phyloP scores from a whole-genome alignment of 495 filamentous ascomycete genomes.

The Aspergillus olivimuriae region DNA sequence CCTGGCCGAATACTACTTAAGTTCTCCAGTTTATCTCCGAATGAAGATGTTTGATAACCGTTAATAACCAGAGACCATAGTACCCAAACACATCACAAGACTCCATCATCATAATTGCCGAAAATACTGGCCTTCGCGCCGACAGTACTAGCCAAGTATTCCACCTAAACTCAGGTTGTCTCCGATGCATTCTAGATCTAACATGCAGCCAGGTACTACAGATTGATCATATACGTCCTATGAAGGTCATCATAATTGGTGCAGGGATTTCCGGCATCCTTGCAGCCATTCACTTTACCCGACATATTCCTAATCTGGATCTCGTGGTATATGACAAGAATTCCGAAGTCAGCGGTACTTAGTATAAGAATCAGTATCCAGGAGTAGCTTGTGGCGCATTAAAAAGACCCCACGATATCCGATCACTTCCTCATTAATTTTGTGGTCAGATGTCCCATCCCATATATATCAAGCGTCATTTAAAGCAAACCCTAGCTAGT shows the following conservation, averaged over 20 bases:
- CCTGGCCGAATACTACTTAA: not conserved
- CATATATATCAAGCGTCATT: conserved; percentile 35
- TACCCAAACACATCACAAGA: not conserved
- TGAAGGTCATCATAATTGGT: conserved; percentile 12
- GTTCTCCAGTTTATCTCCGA: not conserved
- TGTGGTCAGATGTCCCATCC: conserved; percentile 39
- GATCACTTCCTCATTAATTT: conserved; percentile 27
- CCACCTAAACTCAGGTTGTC: not conserved
- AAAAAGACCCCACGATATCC: not conserved
- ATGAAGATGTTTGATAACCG: not conserved
- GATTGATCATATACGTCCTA: not conserved
- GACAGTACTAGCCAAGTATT: not conserved
- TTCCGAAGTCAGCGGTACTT: conserved; percentile 56
- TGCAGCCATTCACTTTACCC: not conserved
- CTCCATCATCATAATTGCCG: not conserved
- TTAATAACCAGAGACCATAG: not conserved
- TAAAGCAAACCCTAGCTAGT: conserved; percentile 1
- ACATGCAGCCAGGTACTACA: not conserved
- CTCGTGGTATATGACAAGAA: conserved; percentile 73
- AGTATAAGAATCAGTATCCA: conserved; percentile 47
- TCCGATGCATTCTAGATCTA: not conserved
- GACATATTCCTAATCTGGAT: conserved; percentile 40
- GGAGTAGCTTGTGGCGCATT: conserved; percentile 19
- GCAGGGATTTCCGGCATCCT: conserved; percentile 12
- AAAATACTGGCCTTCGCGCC: not conserved